Conservation (phyloP, 441 rosid species). For the Pelargonium myrrhifolium region DNA sequence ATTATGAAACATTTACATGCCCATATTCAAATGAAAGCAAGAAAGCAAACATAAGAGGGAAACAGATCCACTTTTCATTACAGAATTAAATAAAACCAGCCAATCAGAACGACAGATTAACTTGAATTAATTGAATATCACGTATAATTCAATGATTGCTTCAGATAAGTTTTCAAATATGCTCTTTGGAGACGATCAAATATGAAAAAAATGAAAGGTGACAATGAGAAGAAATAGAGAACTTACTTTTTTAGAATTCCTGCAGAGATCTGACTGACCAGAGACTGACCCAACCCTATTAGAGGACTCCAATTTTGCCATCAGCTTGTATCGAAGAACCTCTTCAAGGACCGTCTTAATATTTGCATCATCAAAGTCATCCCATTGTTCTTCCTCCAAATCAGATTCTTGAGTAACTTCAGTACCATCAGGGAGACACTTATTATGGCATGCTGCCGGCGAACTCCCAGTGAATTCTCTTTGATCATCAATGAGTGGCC, state of each 20-base stretch:
- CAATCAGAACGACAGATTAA: background rate
- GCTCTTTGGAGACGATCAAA: background rate
- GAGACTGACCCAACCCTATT: conserved; percentile 36
- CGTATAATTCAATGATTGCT: too few species aligned
- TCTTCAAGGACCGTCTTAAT: conserved; percentile 56
- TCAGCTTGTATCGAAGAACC: conserved; percentile 60
- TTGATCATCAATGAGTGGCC: conserved; percentile 28
- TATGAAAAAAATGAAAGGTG: background rate
- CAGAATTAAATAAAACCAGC: background rate
- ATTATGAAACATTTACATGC: background rate
- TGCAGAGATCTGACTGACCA: conserved; percentile 4
- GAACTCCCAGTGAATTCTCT: conserved; percentile 35
- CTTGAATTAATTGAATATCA: background rate
- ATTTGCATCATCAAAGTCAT: conserved; percentile 59
- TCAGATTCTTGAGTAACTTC: conserved; percentile 32
- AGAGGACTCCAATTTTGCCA: conserved; percentile 52
- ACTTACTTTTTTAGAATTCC: background rate
- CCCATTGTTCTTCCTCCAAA: conserved; percentile 63
- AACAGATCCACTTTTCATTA: background rate
- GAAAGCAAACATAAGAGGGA: background rate
- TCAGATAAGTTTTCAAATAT: background rate
- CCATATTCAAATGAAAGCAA: background rate
- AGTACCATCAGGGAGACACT: conserved; percentile 20
- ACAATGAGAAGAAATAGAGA: background rate
- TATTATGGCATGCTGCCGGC: conserved; percentile 19